These are phyloP conservation scores for Didymosphaeria variabile DNA, from an alignment of 2,329 filamentous ascomycete genomes.

Conservation along the genomic window DNA sequence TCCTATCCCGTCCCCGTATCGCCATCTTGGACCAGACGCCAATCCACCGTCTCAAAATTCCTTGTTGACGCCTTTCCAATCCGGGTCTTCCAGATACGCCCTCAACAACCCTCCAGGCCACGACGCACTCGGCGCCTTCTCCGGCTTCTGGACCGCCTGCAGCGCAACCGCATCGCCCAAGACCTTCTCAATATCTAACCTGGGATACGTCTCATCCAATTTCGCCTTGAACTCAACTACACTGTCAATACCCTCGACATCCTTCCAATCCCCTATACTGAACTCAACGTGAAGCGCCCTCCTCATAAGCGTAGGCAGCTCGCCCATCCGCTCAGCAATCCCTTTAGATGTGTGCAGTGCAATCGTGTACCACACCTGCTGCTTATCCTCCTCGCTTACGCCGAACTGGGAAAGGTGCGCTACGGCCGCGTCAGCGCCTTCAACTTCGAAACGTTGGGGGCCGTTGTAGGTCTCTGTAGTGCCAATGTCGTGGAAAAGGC, in stretches of 20 bases:
- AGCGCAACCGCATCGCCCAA: constrained; percentile 54
- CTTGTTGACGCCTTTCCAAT: constrained; percentile 42
- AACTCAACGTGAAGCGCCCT: constrained; percentile 54
- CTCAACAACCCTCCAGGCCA: constrained; percentile 47
- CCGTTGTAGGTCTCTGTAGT: constrained; percentile 60
- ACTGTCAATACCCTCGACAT: constrained; percentile 22
- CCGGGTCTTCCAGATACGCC: constrained; percentile 38
- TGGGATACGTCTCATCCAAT: constrained; percentile 42
- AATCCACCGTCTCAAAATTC: constrained; percentile 29
- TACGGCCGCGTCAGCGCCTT: constrained; percentile 55
- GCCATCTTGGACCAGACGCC: neutral
- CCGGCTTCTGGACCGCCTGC: constrained; percentile 47
- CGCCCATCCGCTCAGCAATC: constrained; percentile 55
- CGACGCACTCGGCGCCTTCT: constrained; percentile 52
- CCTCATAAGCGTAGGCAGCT: constrained; percentile 50
- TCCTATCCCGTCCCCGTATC: neutral
- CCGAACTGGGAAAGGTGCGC: constrained; percentile 37
- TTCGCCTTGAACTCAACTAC: constrained; percentile 28
- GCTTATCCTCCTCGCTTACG: constrained; percentile 37
- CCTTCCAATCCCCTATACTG: constrained; percentile 27
- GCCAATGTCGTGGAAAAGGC: constrained; percentile 78
- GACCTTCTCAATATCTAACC: constrained; percentile 54
- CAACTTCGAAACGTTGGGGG: constrained; percentile 55
- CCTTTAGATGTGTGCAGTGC: constrained; percentile 56
- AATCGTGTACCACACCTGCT: constrained; percentile 58